phyloP scores from a whole-genome alignment of 2,329 filamentous ascomycete species.

The Lasiodiplodia sp. region DNA sequence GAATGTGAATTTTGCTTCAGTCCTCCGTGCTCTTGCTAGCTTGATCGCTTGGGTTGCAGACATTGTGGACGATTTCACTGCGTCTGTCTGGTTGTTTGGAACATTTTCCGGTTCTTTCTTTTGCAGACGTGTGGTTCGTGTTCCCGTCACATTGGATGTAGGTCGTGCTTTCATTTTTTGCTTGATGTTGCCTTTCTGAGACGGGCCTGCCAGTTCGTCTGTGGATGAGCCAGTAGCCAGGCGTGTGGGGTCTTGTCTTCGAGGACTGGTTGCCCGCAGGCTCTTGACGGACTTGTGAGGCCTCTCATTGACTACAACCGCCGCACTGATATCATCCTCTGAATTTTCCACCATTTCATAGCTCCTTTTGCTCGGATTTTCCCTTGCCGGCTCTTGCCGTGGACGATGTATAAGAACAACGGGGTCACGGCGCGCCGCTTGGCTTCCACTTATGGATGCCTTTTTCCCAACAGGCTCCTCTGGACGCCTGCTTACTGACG shows the following conservation, averaged over 20 bases:
- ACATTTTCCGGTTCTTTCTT: neutral
- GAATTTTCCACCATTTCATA: neutral
- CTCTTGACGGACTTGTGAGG: slow-evolving; percentile 16
- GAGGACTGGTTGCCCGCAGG: neutral
- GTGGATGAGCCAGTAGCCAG: neutral
- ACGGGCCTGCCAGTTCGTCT: slow-evolving; percentile 7
- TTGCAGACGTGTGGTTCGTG: neutral
- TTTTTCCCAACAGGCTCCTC: slow-evolving; percentile 5
- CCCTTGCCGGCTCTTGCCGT: neutral
- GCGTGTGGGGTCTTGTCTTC: neutral
- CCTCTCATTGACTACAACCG: neutral
- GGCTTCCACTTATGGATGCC: neutral
- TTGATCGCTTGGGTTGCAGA: slow-evolving; percentile 15
- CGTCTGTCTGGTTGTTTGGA: neutral
- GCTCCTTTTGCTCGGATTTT: slow-evolving; percentile 3
- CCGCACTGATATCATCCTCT: neutral
- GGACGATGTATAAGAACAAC: neutral
- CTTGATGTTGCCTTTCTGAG: neutral
- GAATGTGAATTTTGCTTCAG: neutral
- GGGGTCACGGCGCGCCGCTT: neutral
- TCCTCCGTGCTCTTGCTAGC: slow-evolving; percentile 17
- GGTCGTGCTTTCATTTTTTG: neutral
- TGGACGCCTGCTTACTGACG: neutral
- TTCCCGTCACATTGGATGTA: neutral
- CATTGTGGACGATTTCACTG: neutral